These are phyloP conservation scores for Ulvella scutata DNA, from an alignment of 139 green algal genomes.

Conservation along the genomic window DNA sequence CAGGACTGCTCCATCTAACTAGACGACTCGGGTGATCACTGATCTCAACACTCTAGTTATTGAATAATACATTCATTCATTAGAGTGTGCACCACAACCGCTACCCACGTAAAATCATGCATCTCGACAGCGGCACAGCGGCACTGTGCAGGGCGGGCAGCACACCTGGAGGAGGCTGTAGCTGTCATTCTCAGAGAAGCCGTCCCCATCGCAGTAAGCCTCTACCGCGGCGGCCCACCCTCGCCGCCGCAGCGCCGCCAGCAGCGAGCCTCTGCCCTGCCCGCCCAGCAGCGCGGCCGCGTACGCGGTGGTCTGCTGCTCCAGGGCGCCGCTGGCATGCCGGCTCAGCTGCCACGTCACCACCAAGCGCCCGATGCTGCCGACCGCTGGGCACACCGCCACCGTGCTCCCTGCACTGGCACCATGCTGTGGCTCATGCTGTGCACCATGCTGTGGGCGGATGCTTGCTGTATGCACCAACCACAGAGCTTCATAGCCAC, in stretches of 20 bases:
- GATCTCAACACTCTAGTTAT: not conserved
- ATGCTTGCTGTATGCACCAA: too few relatives aligned
- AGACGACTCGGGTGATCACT: not conserved
- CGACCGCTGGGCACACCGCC: not conserved
- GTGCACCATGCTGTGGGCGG: too few relatives aligned
- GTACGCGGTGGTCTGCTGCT: not conserved
- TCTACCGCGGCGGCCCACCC: slow-evolving; percentile 12
- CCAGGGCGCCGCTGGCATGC: not conserved
- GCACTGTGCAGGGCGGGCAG: not conserved
- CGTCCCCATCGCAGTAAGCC: slow-evolving; percentile 5
- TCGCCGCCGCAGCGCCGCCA: slow-evolving; percentile 2
- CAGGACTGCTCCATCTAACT: not conserved
- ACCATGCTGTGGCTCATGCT: not conserved
- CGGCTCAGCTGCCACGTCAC: not conserved
- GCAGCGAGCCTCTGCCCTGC: not conserved
- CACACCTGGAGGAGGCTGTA: not conserved
- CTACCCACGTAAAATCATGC: too few relatives aligned
- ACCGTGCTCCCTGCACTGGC: not conserved
- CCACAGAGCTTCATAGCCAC: too few relatives aligned
- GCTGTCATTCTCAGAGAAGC: not conserved
- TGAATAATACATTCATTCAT: not conserved
- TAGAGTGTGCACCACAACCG: too few relatives aligned
- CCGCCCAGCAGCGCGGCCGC: not conserved
- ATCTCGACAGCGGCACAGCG: too few relatives aligned
- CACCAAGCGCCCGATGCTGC: not conserved